Base-by-base conservation (phyloP, 1,284 basidiomycete species). In the Macrocybe sp. region DNA sequence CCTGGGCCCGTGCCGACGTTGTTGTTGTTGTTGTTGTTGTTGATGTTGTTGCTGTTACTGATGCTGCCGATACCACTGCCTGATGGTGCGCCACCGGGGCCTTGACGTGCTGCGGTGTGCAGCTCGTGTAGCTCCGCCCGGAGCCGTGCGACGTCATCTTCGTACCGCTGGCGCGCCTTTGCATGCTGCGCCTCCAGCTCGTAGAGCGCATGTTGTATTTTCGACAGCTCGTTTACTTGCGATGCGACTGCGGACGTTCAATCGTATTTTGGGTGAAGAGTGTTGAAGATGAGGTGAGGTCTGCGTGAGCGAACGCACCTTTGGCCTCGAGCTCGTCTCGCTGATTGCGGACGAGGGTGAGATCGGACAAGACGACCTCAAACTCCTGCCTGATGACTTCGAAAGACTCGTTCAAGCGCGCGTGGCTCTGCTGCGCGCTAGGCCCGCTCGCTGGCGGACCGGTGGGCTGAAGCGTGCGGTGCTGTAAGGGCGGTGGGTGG, bases 241-340 rank as follows among this genome's bases (percentile, higher is more conserved):
- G 62, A 58, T 16, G 63, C 59, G 16, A 73, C 72, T 73, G 56
- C 7, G 28, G 31, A 45, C 14, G 38, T 11, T 10, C 40, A 49
- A 42, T 34, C 4, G 32, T n/a, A 7, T 35, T 16, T 32, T 37
- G 45, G 11, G 12, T 22, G 30, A 43, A 28, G 45, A 4, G 38
- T 38, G 14, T 37, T 44, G 30, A 48, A 16, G 36, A 33, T 37
- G 37, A 48, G 51, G 36, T 12, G 40, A 36, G 29, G 33, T 34
- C 39, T 37, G 6, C 7, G 22, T 16, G 41, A 6, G 28, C 31
- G 40, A 46, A 52, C 52, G 22, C 56, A 93, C 93, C 78, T 75
- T 94, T 92, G 11, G 76, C 75, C 66, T 97, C 94, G 64, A 87
- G 90, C 53, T 97, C 94, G 60, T 97, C 94, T 48, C 91, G 74